Base-by-base conservation (phyloP, 2,329 filamentous ascomycete species). In the Fusarium brachygibbosum region DNA sequence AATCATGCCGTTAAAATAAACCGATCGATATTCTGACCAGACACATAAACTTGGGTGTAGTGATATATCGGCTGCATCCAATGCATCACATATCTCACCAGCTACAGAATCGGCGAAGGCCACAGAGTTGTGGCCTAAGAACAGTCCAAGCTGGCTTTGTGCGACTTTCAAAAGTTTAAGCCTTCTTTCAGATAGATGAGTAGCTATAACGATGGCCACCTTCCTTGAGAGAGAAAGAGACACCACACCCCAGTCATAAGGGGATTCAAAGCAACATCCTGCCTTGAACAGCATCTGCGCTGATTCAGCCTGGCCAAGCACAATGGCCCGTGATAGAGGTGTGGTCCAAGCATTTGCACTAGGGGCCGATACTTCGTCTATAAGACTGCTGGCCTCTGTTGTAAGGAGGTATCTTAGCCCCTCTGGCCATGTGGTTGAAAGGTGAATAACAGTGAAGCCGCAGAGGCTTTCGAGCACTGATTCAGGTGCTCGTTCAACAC, bases 251-350 rank as follows among this genome's bases (percentile, higher is more conserved):
- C 5, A 25, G 23, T 25, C 23, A 25, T 6, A 25, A 6, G 5
- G 23, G 23, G 23, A 5, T 25, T 25, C 23, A 25, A 38, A 6
- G 3, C 10, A 25, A 6, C 28, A 50, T 5, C 25, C 41, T 5
- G 45, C 21, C 3, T 32, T 28, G 2, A 51, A 6, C 1, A 57
- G 4, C 2, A 41, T 29, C 1, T 51, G 0, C 4, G 16, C 35
- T 0, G 44, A 34, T 5, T 17, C 21, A 3, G 13, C 14, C 9
- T 9, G 17, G 3, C 6, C 6, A 11, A 5, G 14, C 4, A 1
- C 0, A 4, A 29, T 6, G 16, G 8, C 34, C 3, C 7, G 17
- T 3, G 1, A 14, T 6, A 34, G 1, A 31, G 25, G 42, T 14
- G 29, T 10, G 29, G 5, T 8, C 29, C 29, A 29, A 3, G 3